phyloP scores from a whole-genome alignment of 805 yeast species.

The Candida patagonica region DNA sequence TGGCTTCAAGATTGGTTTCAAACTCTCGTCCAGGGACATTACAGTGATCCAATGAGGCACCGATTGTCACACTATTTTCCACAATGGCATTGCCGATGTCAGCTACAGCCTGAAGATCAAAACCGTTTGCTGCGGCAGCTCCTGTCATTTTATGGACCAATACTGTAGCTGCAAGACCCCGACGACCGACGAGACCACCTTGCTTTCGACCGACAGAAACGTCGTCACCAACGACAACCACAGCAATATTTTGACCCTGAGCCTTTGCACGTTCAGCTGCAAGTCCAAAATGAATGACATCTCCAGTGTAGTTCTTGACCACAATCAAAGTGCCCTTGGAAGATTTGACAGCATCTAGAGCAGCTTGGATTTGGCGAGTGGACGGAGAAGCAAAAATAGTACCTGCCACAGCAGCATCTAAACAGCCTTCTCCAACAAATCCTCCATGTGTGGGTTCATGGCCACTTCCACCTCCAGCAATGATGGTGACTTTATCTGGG shows the following conservation, averaged over 20 bases:
- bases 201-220: conserved; percentile 89
- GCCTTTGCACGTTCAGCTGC: conserved; percentile 84
- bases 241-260: conserved; percentile 60
- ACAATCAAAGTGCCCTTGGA: conserved; percentile 63
- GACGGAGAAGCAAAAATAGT: conserved; percentile 90
- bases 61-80: conserved; percentile 69
- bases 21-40: conserved; percentile 76
- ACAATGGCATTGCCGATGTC: conserved; percentile 53
- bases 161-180: conserved; percentile 90
- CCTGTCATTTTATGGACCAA: conserved; percentile 81
- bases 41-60: conserved; percentile 83
- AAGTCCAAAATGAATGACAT: conserved; percentile 82
- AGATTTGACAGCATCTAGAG: conserved; percentile 49
- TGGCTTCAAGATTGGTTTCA: conserved; percentile 41
- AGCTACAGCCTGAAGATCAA: conserved; percentile 44
- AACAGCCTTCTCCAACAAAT: conserved; percentile 72
- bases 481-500: conserved; percentile 42
- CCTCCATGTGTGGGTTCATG: conserved; percentile 95
- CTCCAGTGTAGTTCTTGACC: conserved; percentile 93
- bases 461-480: conserved; percentile 94
- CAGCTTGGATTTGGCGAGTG: conserved; percentile 76
- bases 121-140: conserved; percentile 42
- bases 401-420: conserved; percentile 87
- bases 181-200: conserved; percentile 85
- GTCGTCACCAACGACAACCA: conserved; percentile 80